Evolutionary conservation across 2,329 filamentous ascomycete species (phyloP), one percentile per base, ranked within the genome.

Genomic region (Zymoseptoria brevis): DNA sequence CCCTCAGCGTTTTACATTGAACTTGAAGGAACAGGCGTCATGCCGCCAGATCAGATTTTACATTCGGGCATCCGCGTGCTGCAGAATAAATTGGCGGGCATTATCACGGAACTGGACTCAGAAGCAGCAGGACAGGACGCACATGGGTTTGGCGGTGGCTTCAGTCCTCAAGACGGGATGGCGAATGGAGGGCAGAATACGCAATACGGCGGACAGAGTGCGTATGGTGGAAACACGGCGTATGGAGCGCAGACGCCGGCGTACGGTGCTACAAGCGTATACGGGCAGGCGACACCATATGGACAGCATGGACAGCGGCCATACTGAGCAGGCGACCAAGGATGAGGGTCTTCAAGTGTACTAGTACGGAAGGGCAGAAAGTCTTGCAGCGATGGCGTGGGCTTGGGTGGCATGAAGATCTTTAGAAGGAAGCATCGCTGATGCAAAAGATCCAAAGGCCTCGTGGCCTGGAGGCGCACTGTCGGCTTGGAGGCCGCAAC

Each of bases 41-140:
- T 97, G 61, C 89, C 94, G 29, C 93, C 94, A 0, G 93, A 99
- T 70, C 83, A 85, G 62, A 94, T 97, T 67, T 85, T 99, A 55
- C 87, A 92, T 68, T 86, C 90, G 68, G 92, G 91, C 35, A 96
- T 99, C 73, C 86, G 88, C 64, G 87, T 90, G 26, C 79, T 99
- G 58, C 94, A 97, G 74, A 84, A 88, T 66, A 99, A 99, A 77
- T 83, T 99, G 41, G 94, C 92, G 2, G 82, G 81, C 3, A 83
- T 96, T 48, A 87, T 96, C 61, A 80, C 83, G 60, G 82, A 84
- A 30, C 75, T 87, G 65, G 80, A 81, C 57, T 80, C 79, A 45
- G 83, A 84, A 70, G 78, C 66, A 73, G 74, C 71, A 54, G 61
- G 64, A 9, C 64, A 57, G 8, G 81, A 81, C 60, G 83, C 83